Percentiles rank a stretch among this genome's conserved stretches.
These are phyloP conservation scores for Madurella mycetomatis DNA, from an alignment of 2,329 filamentous ascomycete species.

Conservation along the genomic window DNA sequence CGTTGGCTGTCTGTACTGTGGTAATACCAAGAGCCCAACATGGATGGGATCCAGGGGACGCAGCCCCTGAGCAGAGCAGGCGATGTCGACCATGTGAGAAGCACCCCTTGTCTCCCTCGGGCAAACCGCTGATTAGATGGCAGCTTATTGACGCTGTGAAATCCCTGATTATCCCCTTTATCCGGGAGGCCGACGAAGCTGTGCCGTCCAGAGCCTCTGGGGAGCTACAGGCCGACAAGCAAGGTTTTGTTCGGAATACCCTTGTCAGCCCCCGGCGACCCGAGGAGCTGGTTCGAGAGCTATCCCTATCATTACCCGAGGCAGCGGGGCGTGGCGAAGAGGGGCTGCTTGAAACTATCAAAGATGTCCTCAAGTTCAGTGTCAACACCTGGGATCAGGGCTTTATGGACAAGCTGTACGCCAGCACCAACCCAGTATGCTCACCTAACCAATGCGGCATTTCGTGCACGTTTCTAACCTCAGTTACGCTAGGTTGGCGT, in stretches of 20 bases:
- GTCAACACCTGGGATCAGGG: slow-evolving; percentile 99
- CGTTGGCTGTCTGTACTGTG: background rate
- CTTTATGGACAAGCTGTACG: slow-evolving; percentile 92
- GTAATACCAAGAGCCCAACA: slow-evolving; percentile 9
- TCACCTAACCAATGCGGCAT: background rate
- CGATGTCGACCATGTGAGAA: slow-evolving; percentile 31
- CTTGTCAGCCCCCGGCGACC: slow-evolving; percentile 61
- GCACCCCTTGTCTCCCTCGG: background rate
- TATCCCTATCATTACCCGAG: slow-evolving; percentile 56
- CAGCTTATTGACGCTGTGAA: slow-evolving; percentile 67
- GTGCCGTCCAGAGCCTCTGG: slow-evolving; percentile 50
- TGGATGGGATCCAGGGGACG: slow-evolving; percentile 15
- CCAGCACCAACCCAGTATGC: slow-evolving; percentile 75
- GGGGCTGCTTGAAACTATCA: slow-evolving; percentile 67
- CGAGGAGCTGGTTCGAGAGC: slow-evolving; percentile 49
- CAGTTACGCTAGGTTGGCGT: slow-evolving; percentile 62
- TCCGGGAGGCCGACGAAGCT: slow-evolving; percentile 64
- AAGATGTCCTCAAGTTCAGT: slow-evolving; percentile 72
- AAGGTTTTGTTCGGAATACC: slow-evolving; percentile 46
- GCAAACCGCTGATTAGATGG: slow-evolving; percentile 1
- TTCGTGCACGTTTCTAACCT: background rate
- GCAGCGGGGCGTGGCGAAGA: slow-evolving; percentile 59
- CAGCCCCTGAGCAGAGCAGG: slow-evolving; percentile 26
- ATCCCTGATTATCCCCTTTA: slow-evolving; percentile 64
- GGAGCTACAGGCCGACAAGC: slow-evolving; percentile 38